Percentiles rank a stretch among this genome's conserved stretches.
phyloP scores from a whole-genome alignment of 225 moss, liverwort and hornwort genomes.

The Pleurozium schreberi region DNA sequence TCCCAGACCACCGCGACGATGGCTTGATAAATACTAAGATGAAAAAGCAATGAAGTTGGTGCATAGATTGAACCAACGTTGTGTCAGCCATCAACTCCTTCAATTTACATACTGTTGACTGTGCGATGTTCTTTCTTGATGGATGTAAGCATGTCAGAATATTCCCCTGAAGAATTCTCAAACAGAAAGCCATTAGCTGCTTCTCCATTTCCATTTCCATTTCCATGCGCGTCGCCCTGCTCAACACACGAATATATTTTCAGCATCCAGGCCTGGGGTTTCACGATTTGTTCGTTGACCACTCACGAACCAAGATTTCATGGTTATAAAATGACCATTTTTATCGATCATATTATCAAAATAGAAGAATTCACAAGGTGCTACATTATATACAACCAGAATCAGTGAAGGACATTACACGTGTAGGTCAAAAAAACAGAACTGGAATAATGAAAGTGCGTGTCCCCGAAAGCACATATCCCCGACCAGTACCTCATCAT shows the following conservation, averaged over 20 bases:
- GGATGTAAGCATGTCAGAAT: conserved; percentile 38
- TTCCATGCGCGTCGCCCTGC: conserved; percentile 46
- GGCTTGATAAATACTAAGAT: background rate
- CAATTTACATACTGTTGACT: conserved; percentile 35
- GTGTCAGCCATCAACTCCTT: background rate
- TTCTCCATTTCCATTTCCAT: background rate
- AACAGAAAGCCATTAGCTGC: conserved; percentile 57
- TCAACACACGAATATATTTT: background rate
- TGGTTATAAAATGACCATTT: background rate
- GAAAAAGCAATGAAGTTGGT: background rate
- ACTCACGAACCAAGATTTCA: background rate
- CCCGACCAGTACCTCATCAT: conserved; percentile 58
- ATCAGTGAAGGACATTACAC: background rate
- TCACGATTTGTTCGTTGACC: background rate
- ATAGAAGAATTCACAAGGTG: background rate
- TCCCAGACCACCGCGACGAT: background rate
- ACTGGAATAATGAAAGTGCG: background rate
- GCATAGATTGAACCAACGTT: background rate
- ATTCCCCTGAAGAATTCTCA: conserved; percentile 72
- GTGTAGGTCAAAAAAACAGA: background rate
- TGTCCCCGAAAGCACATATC: background rate
- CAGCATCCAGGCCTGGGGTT: background rate
- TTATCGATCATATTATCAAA: background rate
- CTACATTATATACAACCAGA: background rate
- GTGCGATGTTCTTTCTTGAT: conserved; percentile 37